Conservation (phyloP, 345 rosid species). For the Eucalyptus cloeziana region DNA sequence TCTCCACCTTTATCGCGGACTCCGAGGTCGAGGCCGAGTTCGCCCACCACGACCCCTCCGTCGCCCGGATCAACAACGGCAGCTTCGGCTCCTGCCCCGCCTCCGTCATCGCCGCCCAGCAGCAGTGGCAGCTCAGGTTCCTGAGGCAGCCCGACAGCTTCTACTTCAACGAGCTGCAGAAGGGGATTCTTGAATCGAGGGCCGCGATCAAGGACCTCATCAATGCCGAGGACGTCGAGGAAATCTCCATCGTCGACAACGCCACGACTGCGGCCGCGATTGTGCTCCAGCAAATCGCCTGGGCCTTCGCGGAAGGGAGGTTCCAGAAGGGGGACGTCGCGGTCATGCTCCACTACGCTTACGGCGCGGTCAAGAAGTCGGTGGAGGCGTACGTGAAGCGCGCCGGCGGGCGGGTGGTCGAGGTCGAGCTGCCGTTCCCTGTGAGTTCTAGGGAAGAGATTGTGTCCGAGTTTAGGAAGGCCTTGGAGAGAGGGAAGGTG, state of each 20-base stretch:
- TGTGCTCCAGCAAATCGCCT: conserved; percentile 55
- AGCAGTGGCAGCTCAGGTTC: conserved; percentile 49
- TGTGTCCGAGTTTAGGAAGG: conserved; percentile 40
- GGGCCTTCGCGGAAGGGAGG: conserved; percentile 63
- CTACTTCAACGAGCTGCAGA: conserved; percentile 48
- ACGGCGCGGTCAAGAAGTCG: conserved; percentile 76
- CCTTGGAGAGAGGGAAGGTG: conserved; percentile 49
- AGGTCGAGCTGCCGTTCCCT: conserved; percentile 81
- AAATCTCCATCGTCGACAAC: conserved; percentile 84
- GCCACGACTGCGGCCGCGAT: conserved; percentile 92
- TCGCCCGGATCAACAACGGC: conserved; percentile 83
- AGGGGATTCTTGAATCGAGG: conserved; percentile 46
- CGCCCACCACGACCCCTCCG: conserved; percentile 56
- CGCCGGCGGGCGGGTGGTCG: conserved; percentile 78
- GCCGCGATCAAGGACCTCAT: conserved; percentile 30
- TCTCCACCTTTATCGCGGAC: conserved; percentile 14
- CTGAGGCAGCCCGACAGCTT: conserved; percentile 73
- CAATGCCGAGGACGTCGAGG: conserved; percentile 65
- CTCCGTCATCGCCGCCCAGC: conserved; percentile 52
- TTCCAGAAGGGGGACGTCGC: conserved; percentile 59
- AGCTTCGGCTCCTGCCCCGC: conserved; percentile 87
- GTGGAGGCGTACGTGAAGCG: conserved; percentile 82
- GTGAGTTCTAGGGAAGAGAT: conserved; percentile 53
- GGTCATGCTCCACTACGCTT: conserved; percentile 85
- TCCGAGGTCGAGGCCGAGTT: conserved; percentile 56